Base-by-base conservation (phyloP, 257 asterid genomes). In the Prunella vulgaris region DNA sequence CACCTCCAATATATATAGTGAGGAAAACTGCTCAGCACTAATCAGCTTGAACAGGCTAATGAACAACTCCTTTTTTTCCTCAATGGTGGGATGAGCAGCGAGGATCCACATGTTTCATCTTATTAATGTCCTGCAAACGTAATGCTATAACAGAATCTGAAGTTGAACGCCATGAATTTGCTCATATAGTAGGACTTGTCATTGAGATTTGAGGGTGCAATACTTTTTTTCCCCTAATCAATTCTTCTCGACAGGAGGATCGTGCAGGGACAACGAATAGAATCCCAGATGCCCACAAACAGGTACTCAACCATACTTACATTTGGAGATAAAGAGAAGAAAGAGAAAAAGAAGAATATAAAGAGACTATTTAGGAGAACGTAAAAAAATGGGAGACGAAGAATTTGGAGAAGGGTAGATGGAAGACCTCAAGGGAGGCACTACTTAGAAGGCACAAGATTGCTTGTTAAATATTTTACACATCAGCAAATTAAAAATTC, bases 181-280 rank as follows among this genome's bases (percentile, higher is more conserved):
- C 63, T 32, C 25, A 8, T 40, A 17, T 42, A 1, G 21, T 27
- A 30, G 22, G 15, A 44, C 60, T 48, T 28, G 8, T 15, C 56
- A 48, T 46, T 10, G 49, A 42, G 21, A 32, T 4, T 5, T 13
- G 62, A 8, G 51, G 14, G 68, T 27, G 17, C 5, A 25, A 2
- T 49, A 37, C 28, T 18, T 10, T 42, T 3, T 49, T 32, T 40
- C 32, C 42, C 64, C 4, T 51, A 2, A 5, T 56, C 10, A 13
- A 10, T 46, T 25, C 60, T 40, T 60, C 10, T 42, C 22, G 15
- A 21, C 53, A 9, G 62, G 51, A 22, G 24, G 37, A 27, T 25
- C 35, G 37, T 51, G 71, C 12, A 37, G 49, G 76, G 58, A 60
- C 27, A 48, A 25, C 5, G 77, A n/a, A 38, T 22, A 72, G 69